Percentiles rank a stretch among this genome's conserved stretches.
phyloP scores from a whole-genome alignment of 1,284 basidiomycete genomes.

The Marasmius oreades region DNA sequence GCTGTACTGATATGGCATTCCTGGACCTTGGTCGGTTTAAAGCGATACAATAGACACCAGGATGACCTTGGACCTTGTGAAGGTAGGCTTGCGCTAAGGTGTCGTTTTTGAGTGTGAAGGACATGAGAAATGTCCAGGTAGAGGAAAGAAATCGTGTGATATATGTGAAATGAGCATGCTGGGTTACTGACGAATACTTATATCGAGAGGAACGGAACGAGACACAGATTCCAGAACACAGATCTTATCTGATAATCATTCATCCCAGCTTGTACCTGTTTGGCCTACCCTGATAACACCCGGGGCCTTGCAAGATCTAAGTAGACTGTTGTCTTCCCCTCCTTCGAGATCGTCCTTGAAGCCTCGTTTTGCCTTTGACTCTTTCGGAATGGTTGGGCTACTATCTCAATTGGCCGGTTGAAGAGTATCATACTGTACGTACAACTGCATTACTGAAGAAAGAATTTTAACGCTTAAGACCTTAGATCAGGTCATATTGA shows the following conservation, averaged over 20 bases:
- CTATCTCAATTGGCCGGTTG: too few relatives aligned
- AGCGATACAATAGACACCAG: slow-evolving; percentile 14
- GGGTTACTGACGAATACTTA: neutral
- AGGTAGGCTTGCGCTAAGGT: slow-evolving; percentile 12
- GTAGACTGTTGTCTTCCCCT: too few relatives aligned
- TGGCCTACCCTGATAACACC: neutral
- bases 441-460: too few relatives aligned
- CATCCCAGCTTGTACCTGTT: too few relatives aligned
- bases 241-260: neutral
- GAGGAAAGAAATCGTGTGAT: neutral
- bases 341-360: too few relatives aligned
- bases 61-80: slow-evolving; percentile 12
- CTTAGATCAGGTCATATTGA: too few relatives aligned
- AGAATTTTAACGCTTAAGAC: too few relatives aligned
- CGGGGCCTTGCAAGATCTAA: neutral
- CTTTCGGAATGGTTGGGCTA: too few relatives aligned
- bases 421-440: too few relatives aligned
- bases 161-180: neutral
- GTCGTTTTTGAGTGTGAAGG: neutral
- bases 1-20: slow-evolving; percentile 10
- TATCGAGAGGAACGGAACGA: neutral
- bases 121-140: neutral
- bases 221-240: neutral
- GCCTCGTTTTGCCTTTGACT: too few relatives aligned
- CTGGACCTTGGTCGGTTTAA: slow-evolving; percentile 14